These are phyloP conservation scores for Gynostemma pentaphyllum DNA, from an alignment of 306 rosid genomes.

Conservation along the genomic window DNA sequence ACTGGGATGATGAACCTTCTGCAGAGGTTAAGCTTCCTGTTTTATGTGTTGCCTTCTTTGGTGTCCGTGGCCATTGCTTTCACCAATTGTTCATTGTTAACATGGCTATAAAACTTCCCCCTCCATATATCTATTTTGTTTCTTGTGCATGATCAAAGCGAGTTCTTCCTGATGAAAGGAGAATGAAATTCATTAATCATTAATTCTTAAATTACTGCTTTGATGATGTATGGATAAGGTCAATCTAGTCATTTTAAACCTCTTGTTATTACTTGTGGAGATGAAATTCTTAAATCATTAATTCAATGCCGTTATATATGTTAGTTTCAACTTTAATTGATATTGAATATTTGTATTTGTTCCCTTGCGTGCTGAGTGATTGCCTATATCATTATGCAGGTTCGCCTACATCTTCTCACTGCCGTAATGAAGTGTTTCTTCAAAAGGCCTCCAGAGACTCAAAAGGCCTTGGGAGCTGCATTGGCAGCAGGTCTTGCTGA, in stretches of 20 bases:
- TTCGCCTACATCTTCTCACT: conserved; percentile 93
- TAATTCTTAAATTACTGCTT: too few species aligned
- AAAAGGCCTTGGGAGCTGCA: conserved; percentile 84
- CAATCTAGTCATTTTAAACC: not conserved
- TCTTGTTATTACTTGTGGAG: not conserved
- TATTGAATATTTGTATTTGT: not conserved
- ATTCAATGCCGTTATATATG: not conserved
- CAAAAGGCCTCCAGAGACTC: conserved; percentile 96
- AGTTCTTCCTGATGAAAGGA: too few species aligned
- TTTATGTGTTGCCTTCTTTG: not conserved
- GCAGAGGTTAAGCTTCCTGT: conserved; percentile 50
- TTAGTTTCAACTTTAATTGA: not conserved
- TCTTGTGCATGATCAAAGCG: too few species aligned
- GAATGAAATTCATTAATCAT: too few species aligned
- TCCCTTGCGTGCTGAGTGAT: conserved; percentile 7
- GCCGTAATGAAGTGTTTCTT: conserved; percentile 98
- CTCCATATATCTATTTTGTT: too few species aligned
- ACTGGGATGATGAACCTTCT: conserved; percentile 96
- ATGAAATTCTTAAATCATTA: not conserved
- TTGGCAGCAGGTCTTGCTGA: conserved; percentile 93
- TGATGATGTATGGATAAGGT: not conserved
- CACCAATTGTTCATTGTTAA: not conserved
- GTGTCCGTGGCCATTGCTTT: not conserved
- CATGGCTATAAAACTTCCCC: too few species aligned
- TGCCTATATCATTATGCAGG: conserved; percentile 45